Evolutionary conservation across 805 yeast genomes (phyloP), one percentile per base, ranked within the genome.

Genomic region (Hanseniaspora nectarophila): DNA sequence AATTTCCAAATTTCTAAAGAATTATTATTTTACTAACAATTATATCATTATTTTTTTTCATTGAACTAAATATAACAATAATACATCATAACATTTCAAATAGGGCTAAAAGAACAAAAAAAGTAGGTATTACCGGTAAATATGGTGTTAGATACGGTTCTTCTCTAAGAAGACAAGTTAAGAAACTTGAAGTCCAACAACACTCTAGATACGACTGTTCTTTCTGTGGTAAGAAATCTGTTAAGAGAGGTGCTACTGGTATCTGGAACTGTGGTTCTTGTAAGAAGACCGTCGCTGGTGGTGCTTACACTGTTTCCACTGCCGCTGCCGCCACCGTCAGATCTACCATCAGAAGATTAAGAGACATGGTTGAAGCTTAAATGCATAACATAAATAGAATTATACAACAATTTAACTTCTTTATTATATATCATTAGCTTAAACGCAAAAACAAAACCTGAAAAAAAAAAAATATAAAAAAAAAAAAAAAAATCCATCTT

Each of bases 111-210:
- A 90, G 99, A 85, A 92, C 99, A 68, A 92, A 92, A 95, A 92
- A 92, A 87, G 99, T 92, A 74, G 99, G 99, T 77, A 92, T 92
- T 82, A 92, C 99, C 75, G 99, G 99, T 83, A 94, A 94, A 81
- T 92, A 87, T 83, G 99, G 99, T 87, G 97, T 92, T 79, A 89
- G 99, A 82, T 92, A 92, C 81, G 95, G 99, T 89, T 90, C 98
- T 69, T 94, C 99, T 62, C 81, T 92, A 76, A 90, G 99, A 85
- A 87, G 97, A 79, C 97, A 88, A 78, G 85, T 95, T 81, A 89
- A 89, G 84, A 92, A 92, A 81, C 80, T 92, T 76, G 98, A 94
- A 80, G 83, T 87, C 70, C 97, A 88, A 77, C 97, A 89, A 75
- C 98, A 90, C 77, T 85, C 98, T 68, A 86, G 85, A 73, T 92